phyloP scores from a whole-genome alignment of 202 grass and related monocot genomes.

The Zizania palustris region DNA sequence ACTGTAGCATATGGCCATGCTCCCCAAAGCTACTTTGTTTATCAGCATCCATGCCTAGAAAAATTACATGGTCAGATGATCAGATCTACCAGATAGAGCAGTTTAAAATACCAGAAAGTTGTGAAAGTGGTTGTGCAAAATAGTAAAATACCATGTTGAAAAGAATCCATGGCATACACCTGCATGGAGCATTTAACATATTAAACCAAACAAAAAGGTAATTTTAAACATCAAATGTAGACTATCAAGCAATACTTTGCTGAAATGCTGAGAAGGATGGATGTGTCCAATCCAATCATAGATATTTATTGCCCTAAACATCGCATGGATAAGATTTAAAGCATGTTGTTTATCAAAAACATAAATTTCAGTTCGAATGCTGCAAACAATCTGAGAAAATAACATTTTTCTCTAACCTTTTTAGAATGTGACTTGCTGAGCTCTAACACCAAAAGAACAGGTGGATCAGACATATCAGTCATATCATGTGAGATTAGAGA shows the following conservation, averaged over 20 bases:
- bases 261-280: constrained; percentile 21
- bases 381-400: neutral
- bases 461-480: neutral
- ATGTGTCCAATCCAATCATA: constrained; percentile 15
- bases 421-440: neutral
- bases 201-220: constrained; percentile 7
- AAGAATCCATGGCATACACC: constrained; percentile 25
- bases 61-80: constrained; percentile 26
- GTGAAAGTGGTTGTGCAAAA: neutral
- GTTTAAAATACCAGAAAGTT: neutral
- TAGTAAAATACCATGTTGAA: constrained; percentile 31
- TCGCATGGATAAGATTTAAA: neutral
- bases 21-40: neutral
- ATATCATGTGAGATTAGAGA: neutral
- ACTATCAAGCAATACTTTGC: constrained; percentile 9
- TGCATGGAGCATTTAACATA: constrained; percentile 19
- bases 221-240: constrained; percentile 1
- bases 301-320: constrained; percentile 11
- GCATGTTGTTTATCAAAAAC: neutral
- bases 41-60: constrained; percentile 17
- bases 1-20: constrained; percentile 7
- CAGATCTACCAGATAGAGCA: neutral
- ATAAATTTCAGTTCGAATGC: neutral
- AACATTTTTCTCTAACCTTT: constrained; percentile 23
- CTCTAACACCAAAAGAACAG: neutral